Percentiles rank a stretch among this genome's conserved stretches.
These are phyloP conservation scores for Eutrema salsugineum DNA, from an alignment of 441 rosid species.

Conservation along the genomic window DNA sequence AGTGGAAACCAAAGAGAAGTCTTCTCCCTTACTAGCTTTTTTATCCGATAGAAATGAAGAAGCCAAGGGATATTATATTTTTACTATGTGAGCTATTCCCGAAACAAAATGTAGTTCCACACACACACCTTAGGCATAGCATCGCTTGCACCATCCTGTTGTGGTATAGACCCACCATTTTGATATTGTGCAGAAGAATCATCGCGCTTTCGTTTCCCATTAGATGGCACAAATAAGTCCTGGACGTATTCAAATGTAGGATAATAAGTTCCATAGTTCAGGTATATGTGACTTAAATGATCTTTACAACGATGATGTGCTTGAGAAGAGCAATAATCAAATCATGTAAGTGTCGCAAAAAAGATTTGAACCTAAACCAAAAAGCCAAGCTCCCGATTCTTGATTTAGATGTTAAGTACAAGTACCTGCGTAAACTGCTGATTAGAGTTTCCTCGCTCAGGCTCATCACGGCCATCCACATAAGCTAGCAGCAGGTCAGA, in stretches of 20 bases:
- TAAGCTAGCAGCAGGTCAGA: slow-evolving; percentile 58
- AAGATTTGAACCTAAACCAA: background rate
- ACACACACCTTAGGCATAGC: slow-evolving; percentile 28
- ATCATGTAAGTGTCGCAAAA: background rate
- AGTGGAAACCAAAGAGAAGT: background rate
- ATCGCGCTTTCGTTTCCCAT: slow-evolving; percentile 94
- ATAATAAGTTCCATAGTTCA: slow-evolving; percentile 1
- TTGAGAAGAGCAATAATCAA: slow-evolving; percentile 3
- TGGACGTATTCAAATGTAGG: slow-evolving; percentile 37
- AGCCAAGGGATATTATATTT: background rate
- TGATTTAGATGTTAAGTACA: slow-evolving; percentile 17
- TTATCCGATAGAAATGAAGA: background rate
- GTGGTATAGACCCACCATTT: slow-evolving; percentile 88
- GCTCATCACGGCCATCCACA: slow-evolving; percentile 89
- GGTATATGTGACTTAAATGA: background rate
- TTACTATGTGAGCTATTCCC: background rate
- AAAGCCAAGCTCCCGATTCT: background rate
- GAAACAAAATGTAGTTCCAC: background rate
- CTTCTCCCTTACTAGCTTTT: background rate
- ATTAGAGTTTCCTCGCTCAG: slow-evolving; percentile 67
- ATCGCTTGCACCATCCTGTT: slow-evolving; percentile 96
- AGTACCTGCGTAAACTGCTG: slow-evolving; percentile 83
- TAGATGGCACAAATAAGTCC: slow-evolving; percentile 78
- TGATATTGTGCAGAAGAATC: slow-evolving; percentile 60
- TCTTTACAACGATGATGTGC: background rate